Evolutionary conservation across 345 rosid species (phyloP).

Genomic region (Pistacia vera): DNA sequence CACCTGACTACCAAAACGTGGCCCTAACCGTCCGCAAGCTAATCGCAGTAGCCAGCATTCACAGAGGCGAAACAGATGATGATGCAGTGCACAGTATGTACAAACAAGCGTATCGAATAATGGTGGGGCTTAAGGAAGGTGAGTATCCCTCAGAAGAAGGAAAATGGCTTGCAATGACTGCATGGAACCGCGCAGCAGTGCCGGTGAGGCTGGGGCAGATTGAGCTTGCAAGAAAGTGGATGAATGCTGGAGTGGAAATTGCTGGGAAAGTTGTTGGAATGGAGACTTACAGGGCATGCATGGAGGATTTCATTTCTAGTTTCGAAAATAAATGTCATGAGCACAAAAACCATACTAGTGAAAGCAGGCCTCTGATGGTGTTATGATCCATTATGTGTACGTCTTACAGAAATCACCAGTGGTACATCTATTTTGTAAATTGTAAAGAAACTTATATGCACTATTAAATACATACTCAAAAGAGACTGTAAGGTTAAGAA

Average conservation of each 20-base stretch:
- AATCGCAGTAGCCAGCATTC: conserved; percentile 59
- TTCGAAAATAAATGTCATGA: conserved; percentile 45
- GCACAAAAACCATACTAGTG: conserved; percentile 15
- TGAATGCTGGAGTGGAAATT: conserved; percentile 67
- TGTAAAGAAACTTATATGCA: background rate
- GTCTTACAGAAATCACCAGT: background rate
- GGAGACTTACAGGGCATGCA: conserved; percentile 79
- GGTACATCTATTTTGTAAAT: background rate
- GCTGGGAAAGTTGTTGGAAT: conserved; percentile 67
- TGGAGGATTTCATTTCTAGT: conserved; percentile 70
- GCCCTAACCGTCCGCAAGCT: conserved; percentile 73
- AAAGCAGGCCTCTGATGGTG: conserved; percentile 11
- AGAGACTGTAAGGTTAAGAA: background rate
- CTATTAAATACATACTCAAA: background rate
- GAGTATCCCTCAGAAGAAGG: conserved; percentile 90
- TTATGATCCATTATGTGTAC: background rate
- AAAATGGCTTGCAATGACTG: conserved; percentile 94
- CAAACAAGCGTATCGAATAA: conserved; percentile 82
- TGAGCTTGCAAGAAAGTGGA: conserved; percentile 77
- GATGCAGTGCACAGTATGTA: conserved; percentile 61
- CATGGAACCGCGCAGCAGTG: conserved; percentile 89
- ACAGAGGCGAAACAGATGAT: conserved; percentile 71
- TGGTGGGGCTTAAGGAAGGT: conserved; percentile 86
- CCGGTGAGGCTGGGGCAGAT: conserved; percentile 70
- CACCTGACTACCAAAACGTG: conserved; percentile 65